phyloP scores from a whole-genome alignment of 2,329 filamentous ascomycete genomes.

The Xylaria digitata region DNA sequence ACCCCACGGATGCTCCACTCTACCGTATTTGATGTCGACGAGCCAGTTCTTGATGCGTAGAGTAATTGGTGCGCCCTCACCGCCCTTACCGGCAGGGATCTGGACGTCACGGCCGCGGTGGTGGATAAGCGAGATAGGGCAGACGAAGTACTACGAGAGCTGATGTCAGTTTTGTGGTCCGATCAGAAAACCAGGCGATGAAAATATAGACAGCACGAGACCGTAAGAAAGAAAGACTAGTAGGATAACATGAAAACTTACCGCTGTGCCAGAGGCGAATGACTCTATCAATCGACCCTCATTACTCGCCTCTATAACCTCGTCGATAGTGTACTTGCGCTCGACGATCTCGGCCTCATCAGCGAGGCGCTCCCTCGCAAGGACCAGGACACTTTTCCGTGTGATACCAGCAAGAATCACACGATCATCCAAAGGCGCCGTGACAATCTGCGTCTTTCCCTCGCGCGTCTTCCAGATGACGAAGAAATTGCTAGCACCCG shows the following conservation, averaged over 20 bases:
- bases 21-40: conserved; percentile 79
- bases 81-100: conserved; percentile 68
- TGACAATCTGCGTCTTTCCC: conserved; percentile 77
- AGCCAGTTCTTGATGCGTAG: conserved; percentile 73
- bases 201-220: neutral
- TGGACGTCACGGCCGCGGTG: conserved; percentile 72
- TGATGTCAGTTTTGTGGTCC: conserved; percentile 28
- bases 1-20: conserved; percentile 75
- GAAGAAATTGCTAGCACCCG: conserved; percentile 93
- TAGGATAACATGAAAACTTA: conserved; percentile 57
- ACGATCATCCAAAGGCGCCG: conserved; percentile 83
- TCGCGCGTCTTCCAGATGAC: conserved; percentile 78
- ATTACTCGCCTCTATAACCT: conserved; percentile 75
- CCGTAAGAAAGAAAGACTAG: neutral
- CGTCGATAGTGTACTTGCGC: conserved; percentile 82
- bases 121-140: conserved; percentile 74
- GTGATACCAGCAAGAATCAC: conserved; percentile 91
- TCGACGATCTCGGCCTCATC: conserved; percentile 78
- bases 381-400: conserved; percentile 80
- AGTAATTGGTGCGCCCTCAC: conserved; percentile 67
- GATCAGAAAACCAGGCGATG: neutral
- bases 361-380: conserved; percentile 72
- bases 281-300: conserved; percentile 85
- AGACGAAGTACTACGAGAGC: conserved; percentile 72
- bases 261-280: conserved; percentile 88